Conservation (phyloP, 2,329 filamentous ascomycete species). For the Acarospora socialis region DNA sequence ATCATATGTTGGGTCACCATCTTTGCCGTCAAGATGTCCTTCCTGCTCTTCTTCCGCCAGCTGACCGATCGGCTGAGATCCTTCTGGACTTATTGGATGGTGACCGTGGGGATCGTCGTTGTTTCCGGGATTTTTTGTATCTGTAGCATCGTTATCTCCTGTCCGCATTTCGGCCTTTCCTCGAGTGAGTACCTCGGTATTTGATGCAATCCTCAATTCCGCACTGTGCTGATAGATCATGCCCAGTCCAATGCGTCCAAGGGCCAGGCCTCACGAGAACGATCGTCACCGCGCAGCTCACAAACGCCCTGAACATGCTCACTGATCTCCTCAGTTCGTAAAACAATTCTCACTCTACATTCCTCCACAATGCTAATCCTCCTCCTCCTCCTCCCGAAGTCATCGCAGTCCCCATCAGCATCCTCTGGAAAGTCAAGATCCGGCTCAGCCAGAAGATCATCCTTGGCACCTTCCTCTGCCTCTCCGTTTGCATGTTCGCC, state of each 20-base stretch:
- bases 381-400: constrained; percentile 6
- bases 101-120: constrained; percentile 5
- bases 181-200: too few relatives aligned
- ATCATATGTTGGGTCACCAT: constrained; percentile 5
- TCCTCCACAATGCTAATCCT: background rate
- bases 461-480: constrained; percentile 8
- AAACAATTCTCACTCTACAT: constrained; percentile 1
- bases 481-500: constrained; percentile 9
- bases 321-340: constrained; percentile 10
- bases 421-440: constrained; percentile 11
- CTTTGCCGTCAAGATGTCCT: constrained; percentile 9
- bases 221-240: too few relatives aligned
- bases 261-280: too few relatives aligned
- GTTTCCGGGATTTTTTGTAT: constrained; percentile 1
- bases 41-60: constrained; percentile 7
- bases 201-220: too few relatives aligned
- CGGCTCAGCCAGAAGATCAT: constrained; percentile 7
- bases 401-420: constrained; percentile 11
- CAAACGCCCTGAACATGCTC: constrained; percentile 8
- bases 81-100: constrained; percentile 10
- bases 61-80: constrained; percentile 8
- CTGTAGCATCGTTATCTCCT: constrained; percentile 1
- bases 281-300: too few relatives aligned
- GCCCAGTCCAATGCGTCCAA: too few relatives aligned
- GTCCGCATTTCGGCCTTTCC: constrained; percentile 6